Conservation (phyloP, 768 basidiomycete species). For the Podaxis sp. region DNA sequence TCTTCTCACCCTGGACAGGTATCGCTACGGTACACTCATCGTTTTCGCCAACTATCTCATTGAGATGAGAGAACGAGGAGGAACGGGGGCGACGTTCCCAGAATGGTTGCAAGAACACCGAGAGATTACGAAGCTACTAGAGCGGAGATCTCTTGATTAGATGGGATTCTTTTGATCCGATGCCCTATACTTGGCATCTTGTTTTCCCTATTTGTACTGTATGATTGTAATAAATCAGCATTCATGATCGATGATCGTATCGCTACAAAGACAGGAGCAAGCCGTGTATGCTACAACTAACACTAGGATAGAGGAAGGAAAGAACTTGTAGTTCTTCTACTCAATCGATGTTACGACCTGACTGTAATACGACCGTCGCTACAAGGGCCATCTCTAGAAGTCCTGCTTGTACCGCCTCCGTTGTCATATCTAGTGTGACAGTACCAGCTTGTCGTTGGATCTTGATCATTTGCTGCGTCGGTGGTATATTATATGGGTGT, state of each 20-base stretch:
- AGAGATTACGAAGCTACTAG: conserved; percentile 78
- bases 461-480: conserved; percentile 35
- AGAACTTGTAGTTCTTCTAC: neutral
- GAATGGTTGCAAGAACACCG: conserved; percentile 81
- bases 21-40: conserved; percentile 89
- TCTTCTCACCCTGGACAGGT: conserved; percentile 42
- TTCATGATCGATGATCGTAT: neutral
- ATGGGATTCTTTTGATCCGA: conserved; percentile 1
- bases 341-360: conserved; percentile 47
- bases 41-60: conserved; percentile 95
- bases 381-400: conserved; percentile 45
- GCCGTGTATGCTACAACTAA: neutral
- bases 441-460: conserved; percentile 31
- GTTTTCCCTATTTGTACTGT: conserved; percentile 7
- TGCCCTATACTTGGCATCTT: conserved; percentile 2
- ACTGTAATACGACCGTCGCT: conserved; percentile 44
- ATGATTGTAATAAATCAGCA: conserved; percentile 2
- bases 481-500: conserved; percentile 30
- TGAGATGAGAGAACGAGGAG: conserved; percentile 49
- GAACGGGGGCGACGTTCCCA: conserved; percentile 59
- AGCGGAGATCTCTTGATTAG: conserved; percentile 68
- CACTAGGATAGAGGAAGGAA: neutral
- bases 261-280: neutral
- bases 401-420: conserved; percentile 44
- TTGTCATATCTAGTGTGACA: conserved; percentile 45